Percentiles rank a stretch among this genome's conserved stretches.
Conservation (phyloP, 2,329 filamentous ascomycete species). For the Monascus ruber region DNA sequence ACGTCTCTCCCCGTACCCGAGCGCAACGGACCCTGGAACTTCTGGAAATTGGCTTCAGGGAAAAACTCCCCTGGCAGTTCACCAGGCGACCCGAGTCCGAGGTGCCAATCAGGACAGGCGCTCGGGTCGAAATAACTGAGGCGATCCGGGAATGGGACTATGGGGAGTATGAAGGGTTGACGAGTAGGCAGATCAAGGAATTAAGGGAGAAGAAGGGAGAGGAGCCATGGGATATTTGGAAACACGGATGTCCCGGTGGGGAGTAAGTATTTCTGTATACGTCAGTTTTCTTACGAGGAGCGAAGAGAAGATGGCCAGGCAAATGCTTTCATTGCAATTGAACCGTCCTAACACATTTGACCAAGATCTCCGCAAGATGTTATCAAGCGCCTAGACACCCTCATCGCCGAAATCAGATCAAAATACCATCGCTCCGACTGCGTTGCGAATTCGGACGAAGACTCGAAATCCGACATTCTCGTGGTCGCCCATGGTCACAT, state of each 20-base stretch:
- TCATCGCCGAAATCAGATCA: conserved; percentile 64
- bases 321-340: too few species aligned
- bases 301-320: too few species aligned
- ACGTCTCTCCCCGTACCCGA: conserved; percentile 74
- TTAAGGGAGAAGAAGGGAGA: conserved; percentile 46
- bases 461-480: conserved; percentile 52
- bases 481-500: conserved; percentile 88
- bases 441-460: conserved; percentile 38
- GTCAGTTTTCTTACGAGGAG: too few species aligned
- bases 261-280: conserved; percentile 47
- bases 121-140: conserved; percentile 55
- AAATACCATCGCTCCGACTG: conserved; percentile 55
- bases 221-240: conserved; percentile 72
- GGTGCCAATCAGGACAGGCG: conserved; percentile 41
- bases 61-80: conserved; percentile 58
- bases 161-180: conserved; percentile 75
- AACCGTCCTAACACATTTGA: neutral
- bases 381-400: conserved; percentile 56
- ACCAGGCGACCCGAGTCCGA: conserved; percentile 17
- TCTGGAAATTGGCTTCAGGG: conserved; percentile 60
- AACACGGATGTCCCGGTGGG: conserved; percentile 74
- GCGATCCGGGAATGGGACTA: conserved; percentile 81
- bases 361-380: conserved; percentile 59
- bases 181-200: conserved; percentile 55
- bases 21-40: conserved; percentile 87